Percentiles rank a stretch among this genome's conserved stretches.
phyloP scores from a whole-genome alignment of 2,329 filamentous ascomycete genomes.

The Trichophyton simii region DNA sequence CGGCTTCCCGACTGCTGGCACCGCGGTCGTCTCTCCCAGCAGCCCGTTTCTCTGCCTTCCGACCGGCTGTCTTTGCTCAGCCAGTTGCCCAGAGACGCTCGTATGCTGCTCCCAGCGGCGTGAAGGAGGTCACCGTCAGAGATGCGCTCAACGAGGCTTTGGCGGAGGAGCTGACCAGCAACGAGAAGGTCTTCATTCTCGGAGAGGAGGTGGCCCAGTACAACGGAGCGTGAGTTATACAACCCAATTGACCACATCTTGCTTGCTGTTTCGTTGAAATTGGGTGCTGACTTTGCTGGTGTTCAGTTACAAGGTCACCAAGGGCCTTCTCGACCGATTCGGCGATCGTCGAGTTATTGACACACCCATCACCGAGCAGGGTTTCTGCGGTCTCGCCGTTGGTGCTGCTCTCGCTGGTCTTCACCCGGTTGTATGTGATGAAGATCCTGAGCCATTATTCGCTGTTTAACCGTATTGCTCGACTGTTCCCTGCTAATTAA shows the following conservation, averaged over 20 bases:
- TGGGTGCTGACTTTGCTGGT: not conserved
- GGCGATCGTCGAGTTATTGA: conserved; percentile 96
- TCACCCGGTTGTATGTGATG: conserved; percentile 68
- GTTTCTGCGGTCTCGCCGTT: conserved; percentile 85
- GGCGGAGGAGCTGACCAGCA: conserved; percentile 88
- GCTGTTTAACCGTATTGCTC: not conserved
- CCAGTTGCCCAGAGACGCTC: conserved; percentile 37
- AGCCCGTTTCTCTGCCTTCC: conserved; percentile 40
- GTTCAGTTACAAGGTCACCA: conserved; percentile 86
- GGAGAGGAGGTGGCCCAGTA: conserved; percentile 99
- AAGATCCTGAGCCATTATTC: not conserved
- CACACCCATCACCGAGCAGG: conserved; percentile 94
- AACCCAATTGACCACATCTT: not conserved
- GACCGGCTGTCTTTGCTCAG: conserved; percentile 38
- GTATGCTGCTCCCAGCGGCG: conserved; percentile 48
- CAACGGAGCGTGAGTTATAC: conserved; percentile 64
- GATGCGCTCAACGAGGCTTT: conserved; percentile 97
- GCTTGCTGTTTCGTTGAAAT: not conserved
- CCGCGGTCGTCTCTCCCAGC: conserved; percentile 41
- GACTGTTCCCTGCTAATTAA: not conserved
- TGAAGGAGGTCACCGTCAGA: conserved; percentile 91
- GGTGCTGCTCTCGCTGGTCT: conserved; percentile 90
- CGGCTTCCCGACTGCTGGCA: conserved; percentile 50
- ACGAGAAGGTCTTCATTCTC: conserved; percentile 88
- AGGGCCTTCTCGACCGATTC: conserved; percentile 92